Percentiles rank a stretch among this genome's conserved stretches.
Conservation (phyloP, 257 asterid genomes). For the Plectranthus barbatus region DNA sequence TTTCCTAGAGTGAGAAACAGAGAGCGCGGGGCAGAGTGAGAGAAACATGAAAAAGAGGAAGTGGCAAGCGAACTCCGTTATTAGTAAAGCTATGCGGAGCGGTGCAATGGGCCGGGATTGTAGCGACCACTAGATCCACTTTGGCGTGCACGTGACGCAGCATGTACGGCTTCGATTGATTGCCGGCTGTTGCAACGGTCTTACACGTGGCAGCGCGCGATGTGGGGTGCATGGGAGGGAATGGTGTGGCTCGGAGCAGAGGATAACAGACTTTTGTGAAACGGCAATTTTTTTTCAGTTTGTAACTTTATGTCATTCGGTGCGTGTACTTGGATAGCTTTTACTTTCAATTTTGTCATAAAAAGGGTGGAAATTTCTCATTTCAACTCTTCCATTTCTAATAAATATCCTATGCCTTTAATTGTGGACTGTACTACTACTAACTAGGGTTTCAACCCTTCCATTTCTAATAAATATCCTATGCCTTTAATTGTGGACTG, state of each 20-base stretch:
- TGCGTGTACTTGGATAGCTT: slow-evolving; percentile 9
- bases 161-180: not conserved
- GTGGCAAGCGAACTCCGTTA: slow-evolving; percentile 6
- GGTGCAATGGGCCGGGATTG: slow-evolving; percentile 5
- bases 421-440: too few relatives aligned
- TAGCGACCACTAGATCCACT: not conserved
- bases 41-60: slow-evolving; percentile 1
- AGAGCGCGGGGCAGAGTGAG: slow-evolving; percentile 8
- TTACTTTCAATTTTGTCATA: not conserved
- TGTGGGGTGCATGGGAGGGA: not conserved
- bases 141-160: too few relatives aligned
- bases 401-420: too few relatives aligned
- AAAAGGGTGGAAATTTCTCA: not conserved
- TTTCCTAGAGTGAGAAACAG: slow-evolving; percentile 16
- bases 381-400: not conserved
- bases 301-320: not conserved
- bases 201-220: not conserved
- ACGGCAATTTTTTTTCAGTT: not conserved
- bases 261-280: not conserved
- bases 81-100: not conserved
- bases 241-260: not conserved
- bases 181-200: not conserved
- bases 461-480: not conserved
- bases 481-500: too few relatives aligned
- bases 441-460: not conserved